Percentiles rank a stretch among this genome's conserved stretches.
phyloP scores from a whole-genome alignment of 164 flowering plant genomes.

The Liquidambar formosana region DNA sequence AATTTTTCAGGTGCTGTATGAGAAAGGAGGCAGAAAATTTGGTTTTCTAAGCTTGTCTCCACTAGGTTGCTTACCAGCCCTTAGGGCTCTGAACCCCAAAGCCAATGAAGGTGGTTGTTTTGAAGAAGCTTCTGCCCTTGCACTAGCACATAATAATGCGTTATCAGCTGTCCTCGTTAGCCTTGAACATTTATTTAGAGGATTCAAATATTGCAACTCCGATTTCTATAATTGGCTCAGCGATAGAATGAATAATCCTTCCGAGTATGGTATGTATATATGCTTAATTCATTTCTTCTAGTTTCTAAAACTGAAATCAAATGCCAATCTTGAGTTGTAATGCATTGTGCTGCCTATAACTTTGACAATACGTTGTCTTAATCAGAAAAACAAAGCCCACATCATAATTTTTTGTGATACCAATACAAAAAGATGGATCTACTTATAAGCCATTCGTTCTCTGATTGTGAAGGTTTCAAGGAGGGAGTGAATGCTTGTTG shows the following conservation, averaged over 20 bases:
- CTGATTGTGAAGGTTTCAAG: constrained; percentile 39
- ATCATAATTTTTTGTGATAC: background rate
- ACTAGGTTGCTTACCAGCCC: constrained; percentile 56
- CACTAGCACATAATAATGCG: constrained; percentile 48
- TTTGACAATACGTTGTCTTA: too few species aligned
- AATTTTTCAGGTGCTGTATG: constrained; percentile 39
- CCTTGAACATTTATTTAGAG: constrained; percentile 29
- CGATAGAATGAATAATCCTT: constrained; percentile 38
- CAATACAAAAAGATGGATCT: too few species aligned
- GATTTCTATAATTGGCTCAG: constrained; percentile 50
- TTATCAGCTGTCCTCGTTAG: constrained; percentile 33
- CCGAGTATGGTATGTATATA: constrained; percentile 41
- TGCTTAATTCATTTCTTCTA: too few species aligned
- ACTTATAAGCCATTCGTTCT: background rate
- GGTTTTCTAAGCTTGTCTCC: constrained; percentile 52
- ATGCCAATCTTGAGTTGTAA: too few species aligned
- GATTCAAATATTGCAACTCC: constrained; percentile 48
- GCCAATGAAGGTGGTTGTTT: constrained; percentile 43
- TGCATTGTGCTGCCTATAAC: too few species aligned
- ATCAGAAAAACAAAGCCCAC: background rate
- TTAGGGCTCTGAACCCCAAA: constrained; percentile 43
- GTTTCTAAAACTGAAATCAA: too few species aligned
- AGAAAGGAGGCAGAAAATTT: constrained; percentile 60
- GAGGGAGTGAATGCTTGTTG: constrained; percentile 64
- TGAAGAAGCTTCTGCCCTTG: constrained; percentile 45